Percentiles rank a stretch among this genome's conserved stretches.
phyloP scores from a whole-genome alignment of 1,284 basidiomycete species.

The Leccinum subfulvum region DNA sequence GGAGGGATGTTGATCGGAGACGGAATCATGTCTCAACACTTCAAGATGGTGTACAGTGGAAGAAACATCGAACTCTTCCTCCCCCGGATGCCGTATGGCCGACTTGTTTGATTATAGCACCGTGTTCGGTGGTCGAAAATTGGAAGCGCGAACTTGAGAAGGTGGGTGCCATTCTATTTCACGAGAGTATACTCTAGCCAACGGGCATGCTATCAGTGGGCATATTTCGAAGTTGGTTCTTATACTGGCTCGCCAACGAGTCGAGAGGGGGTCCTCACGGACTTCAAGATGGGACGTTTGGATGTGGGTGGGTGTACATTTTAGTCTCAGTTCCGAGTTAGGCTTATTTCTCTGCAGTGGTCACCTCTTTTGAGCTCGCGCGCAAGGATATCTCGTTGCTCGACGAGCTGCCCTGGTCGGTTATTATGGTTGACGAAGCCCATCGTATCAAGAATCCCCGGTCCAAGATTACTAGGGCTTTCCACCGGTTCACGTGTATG shows the following conservation, averaged over 20 bases:
- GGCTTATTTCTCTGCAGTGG: constrained; percentile 42
- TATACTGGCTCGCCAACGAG: constrained; percentile 54
- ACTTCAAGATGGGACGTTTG: constrained; percentile 72
- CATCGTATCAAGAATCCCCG: constrained; percentile 77
- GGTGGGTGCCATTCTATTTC: constrained; percentile 37
- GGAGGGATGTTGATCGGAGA: constrained; percentile 61
- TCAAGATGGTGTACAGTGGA: constrained; percentile 62
- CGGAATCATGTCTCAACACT: constrained; percentile 58
- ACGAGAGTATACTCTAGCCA: neutral
- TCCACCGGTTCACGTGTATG: constrained; percentile 60
- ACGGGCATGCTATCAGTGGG: constrained; percentile 52
- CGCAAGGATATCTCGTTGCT: constrained; percentile 64
- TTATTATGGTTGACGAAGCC: constrained; percentile 80
- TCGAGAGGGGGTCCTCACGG: constrained; percentile 54
- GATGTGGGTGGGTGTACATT: constrained; percentile 59
- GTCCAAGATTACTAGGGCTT: constrained; percentile 61
- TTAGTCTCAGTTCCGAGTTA: neutral
- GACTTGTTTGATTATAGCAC: constrained; percentile 80
- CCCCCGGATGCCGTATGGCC: constrained; percentile 70
- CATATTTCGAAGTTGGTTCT: constrained; percentile 75
- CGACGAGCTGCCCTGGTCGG: constrained; percentile 62
- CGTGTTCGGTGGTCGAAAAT: constrained; percentile 74
- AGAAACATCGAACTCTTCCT: constrained; percentile 50
- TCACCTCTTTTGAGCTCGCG: constrained; percentile 72
- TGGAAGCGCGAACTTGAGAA: constrained; percentile 82